Evolutionary conservation across 2,329 filamentous ascomycete species (phyloP).

Genomic region (Aureobasidium mangrovei): DNA sequence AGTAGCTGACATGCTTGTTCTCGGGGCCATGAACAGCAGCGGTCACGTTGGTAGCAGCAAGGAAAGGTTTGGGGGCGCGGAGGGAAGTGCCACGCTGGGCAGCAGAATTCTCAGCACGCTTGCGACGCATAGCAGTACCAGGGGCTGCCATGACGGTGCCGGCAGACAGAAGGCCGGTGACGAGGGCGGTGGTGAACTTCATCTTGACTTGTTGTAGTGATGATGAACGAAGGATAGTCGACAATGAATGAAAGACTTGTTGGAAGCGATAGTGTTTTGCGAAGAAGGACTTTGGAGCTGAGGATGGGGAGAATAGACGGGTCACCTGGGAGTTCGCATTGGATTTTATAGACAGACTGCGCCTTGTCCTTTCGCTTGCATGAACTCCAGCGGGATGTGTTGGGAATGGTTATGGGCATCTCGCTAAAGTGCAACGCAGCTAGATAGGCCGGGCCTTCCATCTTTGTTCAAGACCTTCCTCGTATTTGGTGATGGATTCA

Average conservation of each 20-base stretch:
- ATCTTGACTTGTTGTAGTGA: constrained; percentile 29
- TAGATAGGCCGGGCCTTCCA: not conserved
- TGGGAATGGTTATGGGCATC: not conserved
- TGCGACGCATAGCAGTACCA: constrained; percentile 34
- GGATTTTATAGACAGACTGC: not conserved
- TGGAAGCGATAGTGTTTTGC: not conserved
- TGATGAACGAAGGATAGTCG: not conserved
- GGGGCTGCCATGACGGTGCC: constrained; percentile 39
- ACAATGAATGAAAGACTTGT: not conserved
- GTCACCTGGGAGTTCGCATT: not conserved
- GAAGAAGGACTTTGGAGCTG: not conserved
- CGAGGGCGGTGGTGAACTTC: constrained; percentile 39
- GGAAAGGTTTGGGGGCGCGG: constrained; percentile 26
- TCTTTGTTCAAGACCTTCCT: not conserved
- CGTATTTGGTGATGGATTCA: not conserved
- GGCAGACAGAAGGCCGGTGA: constrained; percentile 32
- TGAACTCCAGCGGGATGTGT: not conserved
- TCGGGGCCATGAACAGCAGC: constrained; percentile 25
- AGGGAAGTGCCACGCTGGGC: constrained; percentile 23
- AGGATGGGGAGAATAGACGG: not conserved
- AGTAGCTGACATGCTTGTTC: constrained; percentile 41
- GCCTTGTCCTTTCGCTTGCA: no score
- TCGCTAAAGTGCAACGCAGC: not conserved
- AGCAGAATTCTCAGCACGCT: constrained; percentile 17
- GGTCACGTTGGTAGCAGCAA: constrained; percentile 20